A percentile compares a stretch with the other conserved stretches of the same genome.
Evolutionary conservation across 208 protist genomes (phyloP).

Genomic region (Wallacemonas sp.): DNA sequence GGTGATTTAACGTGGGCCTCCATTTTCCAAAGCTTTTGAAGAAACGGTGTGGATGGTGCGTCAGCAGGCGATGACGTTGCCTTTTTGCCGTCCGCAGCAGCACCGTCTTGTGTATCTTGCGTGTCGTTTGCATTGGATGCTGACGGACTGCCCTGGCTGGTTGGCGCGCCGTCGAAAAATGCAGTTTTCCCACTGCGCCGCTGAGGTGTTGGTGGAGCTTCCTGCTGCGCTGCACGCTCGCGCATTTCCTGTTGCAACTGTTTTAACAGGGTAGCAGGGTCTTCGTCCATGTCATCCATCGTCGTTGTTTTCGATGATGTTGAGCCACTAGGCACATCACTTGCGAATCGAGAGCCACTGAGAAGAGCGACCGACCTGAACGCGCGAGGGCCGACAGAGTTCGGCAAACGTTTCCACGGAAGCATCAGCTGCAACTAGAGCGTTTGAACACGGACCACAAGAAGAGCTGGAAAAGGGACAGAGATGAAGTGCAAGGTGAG

Average conservation of each 20-base stretch:
- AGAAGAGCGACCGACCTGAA: neutral
- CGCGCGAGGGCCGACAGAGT: neutral
- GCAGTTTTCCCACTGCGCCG: constrained; percentile 41
- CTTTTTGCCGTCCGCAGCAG: too few species aligned
- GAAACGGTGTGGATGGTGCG: constrained; percentile 24
- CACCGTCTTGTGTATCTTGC: too few species aligned
- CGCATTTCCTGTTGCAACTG: constrained; percentile 39
- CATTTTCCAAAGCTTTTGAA: constrained; percentile 63
- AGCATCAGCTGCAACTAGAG: too few species aligned
- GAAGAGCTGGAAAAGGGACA: too few species aligned
- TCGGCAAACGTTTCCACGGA: neutral
- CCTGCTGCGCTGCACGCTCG: constrained; percentile 22
- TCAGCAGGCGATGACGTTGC: too few species aligned
- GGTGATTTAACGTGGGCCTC: constrained; percentile 43
- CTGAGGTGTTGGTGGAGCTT: constrained; percentile 28
- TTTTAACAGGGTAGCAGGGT: constrained; percentile 43
- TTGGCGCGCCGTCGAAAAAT: constrained; percentile 27
- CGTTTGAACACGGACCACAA: too few species aligned
- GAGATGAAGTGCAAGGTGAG: too few species aligned
- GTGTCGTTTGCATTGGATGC: neutral
- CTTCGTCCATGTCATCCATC: constrained; percentile 29
- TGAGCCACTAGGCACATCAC: neutral
- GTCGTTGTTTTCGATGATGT: neutral
- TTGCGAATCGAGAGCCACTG: neutral
- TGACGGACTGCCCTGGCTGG: neutral